Percentiles rank a stretch among this genome's conserved stretches.
These are phyloP conservation scores for Fomitopsis palustris DNA, from an alignment of 1,284 basidiomycete genomes.

Conservation along the genomic window DNA sequence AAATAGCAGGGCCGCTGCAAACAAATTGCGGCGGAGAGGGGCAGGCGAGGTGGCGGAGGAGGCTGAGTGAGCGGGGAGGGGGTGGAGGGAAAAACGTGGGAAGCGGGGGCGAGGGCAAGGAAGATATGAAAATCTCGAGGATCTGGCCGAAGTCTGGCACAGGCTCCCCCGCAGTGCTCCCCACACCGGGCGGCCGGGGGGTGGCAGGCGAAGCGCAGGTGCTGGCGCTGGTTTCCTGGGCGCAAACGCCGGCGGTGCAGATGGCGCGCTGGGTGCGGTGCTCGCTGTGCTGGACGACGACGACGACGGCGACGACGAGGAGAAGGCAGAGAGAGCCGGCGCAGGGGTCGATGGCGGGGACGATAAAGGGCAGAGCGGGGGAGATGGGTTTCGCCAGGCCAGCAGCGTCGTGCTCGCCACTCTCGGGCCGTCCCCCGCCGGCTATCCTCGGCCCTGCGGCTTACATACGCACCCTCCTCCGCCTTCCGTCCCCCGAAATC, in stretches of 20 bases:
- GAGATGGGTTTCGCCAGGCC: conserved; percentile 2
- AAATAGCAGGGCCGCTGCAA: neutral
- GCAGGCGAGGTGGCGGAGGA: neutral
- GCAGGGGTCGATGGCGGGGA: neutral
- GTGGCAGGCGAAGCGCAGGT: neutral
- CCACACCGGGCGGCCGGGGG: neutral
- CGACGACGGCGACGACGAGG: too few relatives aligned
- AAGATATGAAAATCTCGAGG: neutral
- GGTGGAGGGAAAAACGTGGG: neutral
- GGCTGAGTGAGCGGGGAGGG: neutral
- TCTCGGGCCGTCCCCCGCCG: conserved; percentile 3
- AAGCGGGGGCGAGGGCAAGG: neutral
- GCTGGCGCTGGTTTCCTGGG: neutral
- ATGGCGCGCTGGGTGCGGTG: neutral
- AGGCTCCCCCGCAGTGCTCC: neutral
- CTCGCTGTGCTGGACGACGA: conserved; percentile 1
- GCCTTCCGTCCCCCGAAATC: conserved; percentile 6
- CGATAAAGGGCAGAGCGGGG: neutral
- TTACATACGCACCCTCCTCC: neutral
- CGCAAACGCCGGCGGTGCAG: neutral
- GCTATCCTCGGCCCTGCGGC: neutral
- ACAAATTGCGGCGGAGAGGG: neutral
- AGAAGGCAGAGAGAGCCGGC: too few relatives aligned
- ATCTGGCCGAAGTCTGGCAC: conserved; percentile 1
- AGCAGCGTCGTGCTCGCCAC: neutral